Conservation (phyloP, 176 grass and related monocot genomes). For the Hyparrhenia diplandra region DNA sequence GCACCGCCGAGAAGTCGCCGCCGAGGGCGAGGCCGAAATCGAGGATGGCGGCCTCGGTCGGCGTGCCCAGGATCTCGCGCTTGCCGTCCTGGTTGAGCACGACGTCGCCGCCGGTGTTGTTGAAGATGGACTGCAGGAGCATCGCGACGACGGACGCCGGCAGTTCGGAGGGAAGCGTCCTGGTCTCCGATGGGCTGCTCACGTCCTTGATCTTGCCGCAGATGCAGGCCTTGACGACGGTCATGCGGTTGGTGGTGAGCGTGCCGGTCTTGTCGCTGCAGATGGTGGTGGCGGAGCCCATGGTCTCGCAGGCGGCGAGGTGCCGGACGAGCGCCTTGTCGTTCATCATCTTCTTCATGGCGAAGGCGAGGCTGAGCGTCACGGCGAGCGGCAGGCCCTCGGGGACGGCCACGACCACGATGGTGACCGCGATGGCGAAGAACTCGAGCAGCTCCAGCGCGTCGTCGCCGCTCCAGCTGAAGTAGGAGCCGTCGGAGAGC, state of each 20-base stretch:
- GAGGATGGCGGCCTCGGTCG: constrained; percentile 78
- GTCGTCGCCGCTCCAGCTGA: constrained; percentile 86
- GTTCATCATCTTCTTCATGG: constrained; percentile 99
- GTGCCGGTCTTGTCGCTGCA: constrained; percentile 98
- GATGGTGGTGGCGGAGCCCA: constrained; percentile 86
- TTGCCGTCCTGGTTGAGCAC: constrained; percentile 61
- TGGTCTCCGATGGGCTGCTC: constrained; percentile 29
- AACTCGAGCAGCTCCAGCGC: constrained; percentile 79
- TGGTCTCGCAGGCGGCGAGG: constrained; percentile 92
- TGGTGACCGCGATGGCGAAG: constrained; percentile 89
- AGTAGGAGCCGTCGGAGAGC: constrained; percentile 50
- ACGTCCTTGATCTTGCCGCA: constrained; percentile 72
- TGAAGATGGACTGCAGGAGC: constrained; percentile 78
- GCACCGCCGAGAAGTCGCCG: constrained; percentile 61
- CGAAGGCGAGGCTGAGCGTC: constrained; percentile 91
- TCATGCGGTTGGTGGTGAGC: constrained; percentile 93
- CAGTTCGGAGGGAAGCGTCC: constrained; percentile 39
- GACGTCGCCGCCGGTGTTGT: constrained; percentile 87
- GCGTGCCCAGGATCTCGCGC: constrained; percentile 80
- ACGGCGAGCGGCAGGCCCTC: constrained; percentile 88
- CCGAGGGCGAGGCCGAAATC: constrained; percentile 73
- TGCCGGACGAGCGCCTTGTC: constrained; percentile 89
- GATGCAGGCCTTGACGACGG: constrained; percentile 82
- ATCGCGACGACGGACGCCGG: constrained; percentile 53
- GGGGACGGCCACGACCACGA: constrained; percentile 86